phyloP scores from a whole-genome alignment of 257 asterid genomes.

The Petunia secreta region DNA sequence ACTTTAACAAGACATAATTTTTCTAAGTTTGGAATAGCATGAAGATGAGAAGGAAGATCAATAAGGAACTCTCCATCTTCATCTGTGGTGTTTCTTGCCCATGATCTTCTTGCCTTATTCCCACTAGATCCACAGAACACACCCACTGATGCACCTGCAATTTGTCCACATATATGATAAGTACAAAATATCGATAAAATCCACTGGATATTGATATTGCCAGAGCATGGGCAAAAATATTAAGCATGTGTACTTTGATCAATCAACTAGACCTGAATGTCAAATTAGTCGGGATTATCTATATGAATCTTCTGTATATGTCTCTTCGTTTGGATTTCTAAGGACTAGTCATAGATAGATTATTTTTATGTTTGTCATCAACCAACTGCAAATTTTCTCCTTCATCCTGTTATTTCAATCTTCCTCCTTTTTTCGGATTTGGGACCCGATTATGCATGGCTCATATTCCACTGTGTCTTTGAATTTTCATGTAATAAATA shows the following conservation, averaged over 20 bases:
- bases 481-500: no score
- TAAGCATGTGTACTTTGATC: no score
- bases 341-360: no score
- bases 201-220: not conserved
- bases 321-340: not conserved
- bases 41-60: conserved; percentile 77
- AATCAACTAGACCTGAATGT: no score
- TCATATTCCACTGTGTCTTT: no score
- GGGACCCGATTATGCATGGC: no score
- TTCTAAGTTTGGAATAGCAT: conserved; percentile 79
- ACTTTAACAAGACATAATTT: conserved; percentile 54
- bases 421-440: no score
- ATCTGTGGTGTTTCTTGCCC: conserved; percentile 51
- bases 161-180: conserved; percentile 24
- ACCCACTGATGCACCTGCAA: conserved; percentile 61
- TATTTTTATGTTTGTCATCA: no score
- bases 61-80: conserved; percentile 57
- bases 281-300: no score
- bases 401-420: not conserved
- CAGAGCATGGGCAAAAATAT: not conserved
- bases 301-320: not conserved
- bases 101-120: conserved; percentile 32
- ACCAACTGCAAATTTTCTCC: not conserved
- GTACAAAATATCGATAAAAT: not conserved
- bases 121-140: conserved; percentile 45